Percentiles rank a stretch among this genome's conserved stretches.
phyloP scores from a whole-genome alignment of 106 monocot genomes.

The Hemerocallis citrina region DNA sequence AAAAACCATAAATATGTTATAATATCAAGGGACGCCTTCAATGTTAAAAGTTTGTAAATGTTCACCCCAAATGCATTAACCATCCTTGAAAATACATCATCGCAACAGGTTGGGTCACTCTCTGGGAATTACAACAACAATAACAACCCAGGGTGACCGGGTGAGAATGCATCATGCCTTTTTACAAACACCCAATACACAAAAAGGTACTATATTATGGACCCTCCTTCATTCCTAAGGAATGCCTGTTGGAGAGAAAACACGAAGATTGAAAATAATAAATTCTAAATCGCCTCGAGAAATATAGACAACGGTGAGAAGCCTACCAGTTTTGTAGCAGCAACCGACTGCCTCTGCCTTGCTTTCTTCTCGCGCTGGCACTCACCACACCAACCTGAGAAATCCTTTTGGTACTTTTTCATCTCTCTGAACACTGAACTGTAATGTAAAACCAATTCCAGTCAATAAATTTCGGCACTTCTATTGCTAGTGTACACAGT shows the following conservation, averaged over 20 bases:
- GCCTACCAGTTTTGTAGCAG: slow-evolving; percentile 69
- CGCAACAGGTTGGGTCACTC: not conserved
- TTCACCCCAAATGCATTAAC: slow-evolving; percentile 3
- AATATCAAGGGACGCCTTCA: no score
- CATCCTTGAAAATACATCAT: slow-evolving; percentile 3
- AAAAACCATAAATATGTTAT: no score
- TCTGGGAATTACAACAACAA: not conserved
- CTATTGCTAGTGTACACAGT: no score
- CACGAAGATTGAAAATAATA: not conserved
- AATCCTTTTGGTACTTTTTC: slow-evolving; percentile 89
- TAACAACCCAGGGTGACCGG: not conserved
- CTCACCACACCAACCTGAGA: slow-evolving; percentile 86
- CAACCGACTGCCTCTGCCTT: slow-evolving; percentile 64
- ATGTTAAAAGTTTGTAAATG: no score
- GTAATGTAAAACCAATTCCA: slow-evolving; percentile 8
- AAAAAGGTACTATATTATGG: not conserved
- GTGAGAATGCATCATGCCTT: not conserved
- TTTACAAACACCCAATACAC: not conserved
- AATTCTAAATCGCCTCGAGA: no score
- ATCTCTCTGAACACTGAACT: slow-evolving; percentile 87
- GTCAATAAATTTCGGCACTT: not conserved
- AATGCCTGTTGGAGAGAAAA: slow-evolving; percentile 21
- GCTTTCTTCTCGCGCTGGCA: slow-evolving; percentile 81
- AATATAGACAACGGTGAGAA: not conserved
- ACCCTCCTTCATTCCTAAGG: slow-evolving; percentile 21